These are phyloP conservation scores for Alternaria triticina DNA, from an alignment of 2,329 filamentous ascomycete species.

Conservation along the genomic window DNA sequence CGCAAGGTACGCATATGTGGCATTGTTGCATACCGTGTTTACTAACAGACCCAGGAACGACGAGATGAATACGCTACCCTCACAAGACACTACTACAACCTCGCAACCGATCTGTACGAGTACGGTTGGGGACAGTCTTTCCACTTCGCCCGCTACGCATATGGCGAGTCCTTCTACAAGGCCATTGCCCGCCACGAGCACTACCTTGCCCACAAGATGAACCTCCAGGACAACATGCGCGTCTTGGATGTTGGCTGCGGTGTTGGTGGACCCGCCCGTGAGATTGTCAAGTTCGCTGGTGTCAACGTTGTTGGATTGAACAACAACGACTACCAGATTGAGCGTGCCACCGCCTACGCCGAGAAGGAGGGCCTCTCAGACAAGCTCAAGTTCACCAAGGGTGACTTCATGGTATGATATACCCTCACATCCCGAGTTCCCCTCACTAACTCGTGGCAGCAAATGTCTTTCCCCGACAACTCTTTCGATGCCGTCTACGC, in stretches of 20 bases:
- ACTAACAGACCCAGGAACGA: constrained; percentile 66
- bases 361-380: constrained; percentile 78
- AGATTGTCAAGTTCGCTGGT: constrained; percentile 95
- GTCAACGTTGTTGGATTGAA: constrained; percentile 90
- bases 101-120: constrained; percentile 95
- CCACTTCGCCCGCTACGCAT: constrained; percentile 94
- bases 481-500: constrained; percentile 94
- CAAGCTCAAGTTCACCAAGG: constrained; percentile 88
- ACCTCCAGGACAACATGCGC: constrained; percentile 82
- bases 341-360: constrained; percentile 87
- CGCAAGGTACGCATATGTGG: constrained; percentile 66
- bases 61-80: constrained; percentile 90
- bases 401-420: constrained; percentile 82
- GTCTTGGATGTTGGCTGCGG: constrained; percentile 97
- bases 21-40: not conserved
- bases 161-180: constrained; percentile 85
- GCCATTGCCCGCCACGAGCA: constrained; percentile 97
- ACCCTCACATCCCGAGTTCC: not conserved
- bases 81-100: constrained; percentile 96
- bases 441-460: constrained; percentile 54
- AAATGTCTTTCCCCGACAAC: constrained; percentile 94
- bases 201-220: constrained; percentile 90
- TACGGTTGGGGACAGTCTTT: constrained; percentile 96
- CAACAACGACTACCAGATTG: constrained; percentile 99
- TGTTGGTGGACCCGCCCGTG: constrained; percentile 91